Evolutionary conservation across 352 stramenopile genomes (phyloP).

Genomic region (Aphanomyces euteiches): DNA sequence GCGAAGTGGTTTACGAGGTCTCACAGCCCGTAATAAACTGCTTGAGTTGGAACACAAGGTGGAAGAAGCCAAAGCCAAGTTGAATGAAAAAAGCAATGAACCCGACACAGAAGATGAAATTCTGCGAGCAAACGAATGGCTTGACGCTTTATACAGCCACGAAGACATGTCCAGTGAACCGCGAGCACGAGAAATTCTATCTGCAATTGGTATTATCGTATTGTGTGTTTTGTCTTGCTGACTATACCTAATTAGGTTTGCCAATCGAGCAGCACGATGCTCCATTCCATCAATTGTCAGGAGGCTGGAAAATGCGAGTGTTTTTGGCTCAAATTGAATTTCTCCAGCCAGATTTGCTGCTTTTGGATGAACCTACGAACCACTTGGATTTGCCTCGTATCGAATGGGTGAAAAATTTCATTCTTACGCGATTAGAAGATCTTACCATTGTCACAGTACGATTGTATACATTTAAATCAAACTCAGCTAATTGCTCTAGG

Average conservation of each 20-base stretch:
- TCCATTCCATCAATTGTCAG: constrained; percentile 46
- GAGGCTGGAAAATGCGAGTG: constrained; percentile 62
- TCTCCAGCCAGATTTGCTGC: constrained; percentile 83
- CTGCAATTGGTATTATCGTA: constrained; percentile 37
- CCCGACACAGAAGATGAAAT: constrained; percentile 38
- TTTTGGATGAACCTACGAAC: constrained; percentile 91
- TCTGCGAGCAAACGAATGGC: constrained; percentile 41
- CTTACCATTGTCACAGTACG: constrained; percentile 82
- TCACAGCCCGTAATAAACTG: constrained; percentile 43
- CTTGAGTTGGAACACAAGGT: constrained; percentile 39
- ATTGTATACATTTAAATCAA: too few relatives aligned
- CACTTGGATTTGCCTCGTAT: constrained; percentile 87
- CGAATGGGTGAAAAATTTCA: constrained; percentile 70
- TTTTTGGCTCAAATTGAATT: constrained; percentile 57
- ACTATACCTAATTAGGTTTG: constrained; percentile 57
- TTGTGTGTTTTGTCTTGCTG: neutral
- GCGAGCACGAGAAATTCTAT: constrained; percentile 44
- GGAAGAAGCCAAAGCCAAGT: constrained; percentile 38
- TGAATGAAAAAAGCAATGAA: constrained; percentile 30
- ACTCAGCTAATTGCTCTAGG: constrained; percentile 29
- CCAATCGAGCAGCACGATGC: constrained; percentile 73
- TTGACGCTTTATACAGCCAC: constrained; percentile 44
- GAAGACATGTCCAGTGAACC: constrained; percentile 56
- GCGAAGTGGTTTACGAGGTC: constrained; percentile 48
- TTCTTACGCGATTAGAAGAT: constrained; percentile 49